phyloP scores from a whole-genome alignment of 1,139 yeast genomes.

The Protomyces arabidopsidicola region DNA sequence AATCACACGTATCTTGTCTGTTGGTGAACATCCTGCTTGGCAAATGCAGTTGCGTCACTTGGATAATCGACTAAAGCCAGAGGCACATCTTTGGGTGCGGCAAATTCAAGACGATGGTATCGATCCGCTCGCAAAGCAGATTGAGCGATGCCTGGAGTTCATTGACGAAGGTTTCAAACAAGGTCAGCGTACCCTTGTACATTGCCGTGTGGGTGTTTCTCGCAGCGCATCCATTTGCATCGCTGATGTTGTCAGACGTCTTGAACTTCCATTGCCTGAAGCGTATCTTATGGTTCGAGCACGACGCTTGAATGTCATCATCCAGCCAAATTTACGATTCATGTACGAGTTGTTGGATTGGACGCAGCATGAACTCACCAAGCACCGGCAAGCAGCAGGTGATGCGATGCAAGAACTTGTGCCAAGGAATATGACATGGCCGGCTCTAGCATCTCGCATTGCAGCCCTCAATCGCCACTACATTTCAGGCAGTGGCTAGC shows the following conservation, averaged over 20 bases:
- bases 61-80: background rate
- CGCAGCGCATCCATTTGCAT: conserved; percentile 86
- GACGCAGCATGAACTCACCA: conserved; percentile 50
- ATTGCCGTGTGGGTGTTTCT: conserved; percentile 89
- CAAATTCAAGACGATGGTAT: conserved; percentile 52
- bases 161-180: conserved; percentile 43
- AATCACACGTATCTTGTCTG: conserved; percentile 71
- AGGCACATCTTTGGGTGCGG: conserved; percentile 39
- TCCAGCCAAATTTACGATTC: conserved; percentile 81
- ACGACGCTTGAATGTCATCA: conserved; percentile 76
- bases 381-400: background rate
- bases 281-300: conserved; percentile 81
- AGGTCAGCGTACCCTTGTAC: conserved; percentile 59
- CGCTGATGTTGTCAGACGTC: conserved; percentile 79
- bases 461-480: conserved; percentile 18
- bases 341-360: conserved; percentile 79
- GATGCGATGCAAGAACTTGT: background rate
- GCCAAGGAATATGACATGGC: conserved; percentile 21
- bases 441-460: conserved; percentile 7
- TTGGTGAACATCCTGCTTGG: conserved; percentile 56
- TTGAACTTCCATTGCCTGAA: conserved; percentile 58
- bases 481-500: conserved; percentile 4
- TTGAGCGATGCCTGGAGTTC: conserved; percentile 36
- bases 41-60: background rate
- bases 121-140: conserved; percentile 44